Evolutionary conservation across 1,284 basidiomycete genomes (phyloP).

Genomic region (Melampsora medusae): DNA sequence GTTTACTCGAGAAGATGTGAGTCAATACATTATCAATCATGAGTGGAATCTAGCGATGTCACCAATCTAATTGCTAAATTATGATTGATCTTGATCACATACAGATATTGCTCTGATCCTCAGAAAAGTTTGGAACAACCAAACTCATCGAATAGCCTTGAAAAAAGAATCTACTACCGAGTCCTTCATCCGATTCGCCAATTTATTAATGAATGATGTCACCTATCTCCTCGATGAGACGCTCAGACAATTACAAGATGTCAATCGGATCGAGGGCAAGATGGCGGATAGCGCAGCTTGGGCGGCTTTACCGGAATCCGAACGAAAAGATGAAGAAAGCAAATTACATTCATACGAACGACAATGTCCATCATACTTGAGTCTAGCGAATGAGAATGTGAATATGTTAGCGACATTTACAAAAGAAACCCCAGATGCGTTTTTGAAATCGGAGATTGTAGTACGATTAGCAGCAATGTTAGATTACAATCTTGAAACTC

Average conservation of each 20-base stretch:
- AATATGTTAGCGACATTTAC: constrained; percentile 88
- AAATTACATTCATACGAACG: constrained; percentile 75
- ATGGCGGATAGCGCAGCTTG: constrained; percentile 74
- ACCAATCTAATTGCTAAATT: neutral
- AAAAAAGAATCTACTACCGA: constrained; percentile 77
- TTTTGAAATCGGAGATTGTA: constrained; percentile 95
- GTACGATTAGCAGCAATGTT: constrained; percentile 93
- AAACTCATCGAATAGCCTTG: constrained; percentile 77
- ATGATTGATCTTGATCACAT: neutral
- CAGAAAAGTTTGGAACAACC: constrained; percentile 84
- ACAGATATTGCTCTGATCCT: constrained; percentile 76
- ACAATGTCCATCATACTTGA: constrained; percentile 78
- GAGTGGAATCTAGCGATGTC: neutral
- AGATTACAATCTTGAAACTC: constrained; percentile 85
- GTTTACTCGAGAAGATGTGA: constrained; percentile 44
- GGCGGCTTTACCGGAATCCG: constrained; percentile 65
- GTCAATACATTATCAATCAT: neutral
- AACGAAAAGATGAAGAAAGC: constrained; percentile 80
- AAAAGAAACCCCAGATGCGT: constrained; percentile 82
- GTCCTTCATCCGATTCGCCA: constrained; percentile 90
- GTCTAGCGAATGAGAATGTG: constrained; percentile 81
- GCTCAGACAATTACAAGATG: constrained; percentile 79
- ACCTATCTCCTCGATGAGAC: constrained; percentile 98
- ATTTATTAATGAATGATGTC: constrained; percentile 98
- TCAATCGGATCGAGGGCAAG: constrained; percentile 78